phyloP scores from a whole-genome alignment of 345 rosid species.

The Euphorbia tirucalli region DNA sequence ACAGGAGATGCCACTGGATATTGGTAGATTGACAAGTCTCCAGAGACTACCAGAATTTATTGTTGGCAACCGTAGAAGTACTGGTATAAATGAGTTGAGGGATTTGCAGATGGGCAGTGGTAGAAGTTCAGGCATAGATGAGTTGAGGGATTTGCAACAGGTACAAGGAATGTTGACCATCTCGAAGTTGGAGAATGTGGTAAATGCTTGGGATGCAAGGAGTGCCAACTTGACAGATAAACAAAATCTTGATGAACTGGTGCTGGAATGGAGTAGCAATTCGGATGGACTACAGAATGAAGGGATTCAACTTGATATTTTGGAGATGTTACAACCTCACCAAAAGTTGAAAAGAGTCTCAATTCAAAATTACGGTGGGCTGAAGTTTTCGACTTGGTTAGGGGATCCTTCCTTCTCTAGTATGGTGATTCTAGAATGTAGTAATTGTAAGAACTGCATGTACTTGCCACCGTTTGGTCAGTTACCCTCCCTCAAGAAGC shows the following conservation, averaged over 20 bases:
- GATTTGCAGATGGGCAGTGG: not conserved
- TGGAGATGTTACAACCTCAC: constrained; percentile 19
- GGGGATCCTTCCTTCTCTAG: constrained; percentile 18
- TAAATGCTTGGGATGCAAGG: not conserved
- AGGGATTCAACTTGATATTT: not conserved
- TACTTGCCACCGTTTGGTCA: constrained; percentile 13
- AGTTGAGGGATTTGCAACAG: constrained; percentile 29
- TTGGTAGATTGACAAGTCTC: constrained; percentile 28
- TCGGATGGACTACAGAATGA: not conserved
- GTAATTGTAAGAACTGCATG: constrained; percentile 2
- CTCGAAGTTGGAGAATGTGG: constrained; percentile 9
- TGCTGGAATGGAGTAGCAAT: constrained; percentile 15
- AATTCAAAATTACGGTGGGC: constrained; percentile 6
- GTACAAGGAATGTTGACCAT: constrained; percentile 37
- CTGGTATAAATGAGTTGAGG: constrained; percentile 32
- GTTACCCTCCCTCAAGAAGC: constrained; percentile 8
- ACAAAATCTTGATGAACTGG: not conserved
- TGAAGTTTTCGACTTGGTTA: constrained; percentile 11
- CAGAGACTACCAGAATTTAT: constrained; percentile 33
- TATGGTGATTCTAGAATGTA: constrained; percentile 5
- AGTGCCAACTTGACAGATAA: constrained; percentile 14
- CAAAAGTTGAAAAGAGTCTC: not conserved
- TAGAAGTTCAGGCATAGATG: constrained; percentile 28
- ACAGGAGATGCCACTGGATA: constrained; percentile 35
- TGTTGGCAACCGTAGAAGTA: constrained; percentile 22